Evolutionary conservation across 768 basidiomycete genomes (phyloP).

Genomic region (Pleurotus cornucopiae): DNA sequence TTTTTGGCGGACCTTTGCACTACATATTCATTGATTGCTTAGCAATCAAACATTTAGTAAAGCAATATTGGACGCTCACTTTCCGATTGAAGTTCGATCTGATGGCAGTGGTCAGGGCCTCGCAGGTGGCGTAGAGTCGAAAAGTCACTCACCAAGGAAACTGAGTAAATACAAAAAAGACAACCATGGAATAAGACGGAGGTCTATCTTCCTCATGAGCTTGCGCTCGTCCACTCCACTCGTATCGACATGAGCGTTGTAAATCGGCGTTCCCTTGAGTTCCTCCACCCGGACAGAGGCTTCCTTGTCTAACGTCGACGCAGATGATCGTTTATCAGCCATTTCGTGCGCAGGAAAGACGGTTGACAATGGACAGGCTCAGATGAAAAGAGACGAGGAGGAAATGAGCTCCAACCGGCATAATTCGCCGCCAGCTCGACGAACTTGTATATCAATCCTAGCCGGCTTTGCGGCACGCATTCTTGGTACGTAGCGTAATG

Average conservation of each 20-base stretch:
- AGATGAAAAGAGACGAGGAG: not conserved
- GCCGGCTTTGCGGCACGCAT: slow-evolving; percentile 6
- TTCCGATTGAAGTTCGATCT: slow-evolving; percentile 49
- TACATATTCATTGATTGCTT: slow-evolving; percentile 15
- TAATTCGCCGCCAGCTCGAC: not conserved
- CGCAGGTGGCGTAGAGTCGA: slow-evolving; percentile 19
- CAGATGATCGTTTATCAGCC: slow-evolving; percentile 10
- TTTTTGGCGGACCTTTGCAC: slow-evolving; percentile 36
- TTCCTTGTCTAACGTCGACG: slow-evolving; percentile 24
- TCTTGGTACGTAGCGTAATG: slow-evolving; percentile 2
- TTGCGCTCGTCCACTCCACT: slow-evolving; percentile 65
- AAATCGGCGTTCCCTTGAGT: slow-evolving; percentile 22
- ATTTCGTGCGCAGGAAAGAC: not conserved
- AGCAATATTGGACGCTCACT: slow-evolving; percentile 26
- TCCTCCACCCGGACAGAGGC: slow-evolving; percentile 22
- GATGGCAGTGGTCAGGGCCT: slow-evolving; percentile 6
- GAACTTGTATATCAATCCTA: not conserved
- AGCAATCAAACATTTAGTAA: slow-evolving; percentile 15
- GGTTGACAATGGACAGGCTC: not conserved
- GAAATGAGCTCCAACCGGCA: slow-evolving; percentile 2
- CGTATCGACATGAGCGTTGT: slow-evolving; percentile 50
- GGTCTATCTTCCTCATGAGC: slow-evolving; percentile 66
- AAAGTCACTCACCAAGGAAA: slow-evolving; percentile 54
- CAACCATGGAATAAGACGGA: slow-evolving; percentile 65
- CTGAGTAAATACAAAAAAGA: slow-evolving; percentile 74